phyloP scores from a whole-genome alignment of 106 monocot species.

The Dactylorhiza incarnata region DNA sequence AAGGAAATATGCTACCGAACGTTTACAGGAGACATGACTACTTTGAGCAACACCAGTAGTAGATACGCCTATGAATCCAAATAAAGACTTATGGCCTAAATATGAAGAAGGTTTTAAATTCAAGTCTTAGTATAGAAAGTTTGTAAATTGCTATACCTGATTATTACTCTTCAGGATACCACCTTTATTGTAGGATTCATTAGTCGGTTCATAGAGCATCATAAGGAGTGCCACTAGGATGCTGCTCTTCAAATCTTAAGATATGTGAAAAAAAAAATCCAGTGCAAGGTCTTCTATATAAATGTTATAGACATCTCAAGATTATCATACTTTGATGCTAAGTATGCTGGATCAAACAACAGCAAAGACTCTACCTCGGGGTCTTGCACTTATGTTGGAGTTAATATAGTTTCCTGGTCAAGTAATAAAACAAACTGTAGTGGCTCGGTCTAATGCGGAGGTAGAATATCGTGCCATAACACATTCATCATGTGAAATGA shows the following conservation, averaged over 20 bases:
- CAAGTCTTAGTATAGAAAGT: neutral
- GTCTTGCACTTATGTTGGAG: neutral
- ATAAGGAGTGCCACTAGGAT: neutral
- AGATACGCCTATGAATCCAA: neutral
- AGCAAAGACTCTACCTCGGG: neutral
- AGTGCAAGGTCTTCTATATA: neutral
- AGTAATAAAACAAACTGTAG: neutral
- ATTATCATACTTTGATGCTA: neutral
- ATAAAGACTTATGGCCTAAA: neutral
- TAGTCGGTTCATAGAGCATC: neutral
- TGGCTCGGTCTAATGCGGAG: too few relatives aligned
- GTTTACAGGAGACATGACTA: neutral
- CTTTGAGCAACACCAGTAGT: neutral
- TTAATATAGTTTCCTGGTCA: neutral
- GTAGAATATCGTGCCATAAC: neutral
- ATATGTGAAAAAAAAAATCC: neutral
- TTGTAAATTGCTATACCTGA: too few relatives aligned
- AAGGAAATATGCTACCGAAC: neutral
- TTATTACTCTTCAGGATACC: neutral
- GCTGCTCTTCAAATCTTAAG: neutral
- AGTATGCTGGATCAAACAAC: neutral
- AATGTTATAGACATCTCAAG: neutral
- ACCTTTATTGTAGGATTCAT: neutral
- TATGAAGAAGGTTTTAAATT: neutral
- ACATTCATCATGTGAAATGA: neutral